Conservation (phyloP, 2,329 filamentous ascomycete species). For the Trichoderma aggressivum region DNA sequence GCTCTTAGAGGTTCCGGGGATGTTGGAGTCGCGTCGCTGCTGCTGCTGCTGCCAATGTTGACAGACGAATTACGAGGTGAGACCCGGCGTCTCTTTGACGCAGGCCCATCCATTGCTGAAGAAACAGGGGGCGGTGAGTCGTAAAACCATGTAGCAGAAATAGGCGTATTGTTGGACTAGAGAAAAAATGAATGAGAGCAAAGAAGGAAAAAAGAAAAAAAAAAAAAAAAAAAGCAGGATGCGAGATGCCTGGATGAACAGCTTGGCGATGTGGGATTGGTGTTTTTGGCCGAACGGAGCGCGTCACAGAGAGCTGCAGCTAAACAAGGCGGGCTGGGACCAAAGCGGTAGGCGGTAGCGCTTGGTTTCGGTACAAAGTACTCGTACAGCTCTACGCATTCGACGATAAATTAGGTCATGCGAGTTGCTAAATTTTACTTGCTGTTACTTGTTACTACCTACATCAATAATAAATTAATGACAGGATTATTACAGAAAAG, state of each 20-base stretch:
- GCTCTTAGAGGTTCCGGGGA: constrained; percentile 19
- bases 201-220: background rate
- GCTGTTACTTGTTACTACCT: background rate
- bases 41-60: constrained; percentile 30
- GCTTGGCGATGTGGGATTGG: constrained; percentile 13
- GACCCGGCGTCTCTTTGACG: constrained; percentile 62
- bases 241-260: background rate
- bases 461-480: background rate
- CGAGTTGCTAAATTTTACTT: background rate
- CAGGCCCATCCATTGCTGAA: constrained; percentile 49
- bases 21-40: constrained; percentile 25
- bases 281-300: constrained; percentile 14
- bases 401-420: background rate
- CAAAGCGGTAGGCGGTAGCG: constrained; percentile 4
- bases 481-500: background rate
- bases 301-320: constrained; percentile 16
- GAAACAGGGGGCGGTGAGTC: background rate
- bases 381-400: no score
- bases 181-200: background rate
- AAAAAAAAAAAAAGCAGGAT: background rate
- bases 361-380: background rate
- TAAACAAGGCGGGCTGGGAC: constrained; percentile 11
- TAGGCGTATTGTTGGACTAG: background rate
- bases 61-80: constrained; percentile 48
- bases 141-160: background rate